Percentiles rank a stretch among this genome's conserved stretches.
Conservation (phyloP, 495 filamentous ascomycete genomes). For the Hypoxylon rickii region DNA sequence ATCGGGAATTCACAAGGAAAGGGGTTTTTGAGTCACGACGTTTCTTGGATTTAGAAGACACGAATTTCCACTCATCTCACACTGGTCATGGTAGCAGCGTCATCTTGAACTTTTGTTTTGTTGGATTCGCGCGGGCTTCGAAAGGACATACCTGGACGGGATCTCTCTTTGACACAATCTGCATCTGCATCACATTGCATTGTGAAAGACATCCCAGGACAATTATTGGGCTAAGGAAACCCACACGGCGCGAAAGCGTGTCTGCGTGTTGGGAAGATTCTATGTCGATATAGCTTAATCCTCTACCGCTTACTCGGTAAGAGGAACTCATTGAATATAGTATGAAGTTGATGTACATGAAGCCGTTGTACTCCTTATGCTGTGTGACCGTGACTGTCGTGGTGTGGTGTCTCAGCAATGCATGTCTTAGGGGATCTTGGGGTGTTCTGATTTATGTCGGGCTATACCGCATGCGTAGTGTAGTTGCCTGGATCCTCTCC, state of each 20-base stretch:
- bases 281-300: slow-evolving; percentile 26
- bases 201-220: not conserved
- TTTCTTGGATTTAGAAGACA: slow-evolving; percentile 15
- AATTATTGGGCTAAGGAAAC: not conserved
- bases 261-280: not conserved
- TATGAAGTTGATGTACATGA: slow-evolving; percentile 7
- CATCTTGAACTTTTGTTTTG: no score
- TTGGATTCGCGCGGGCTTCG: no score
- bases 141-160: no score
- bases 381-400: no score
- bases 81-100: slow-evolving; percentile 5
- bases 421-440: no score
- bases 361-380: no score
- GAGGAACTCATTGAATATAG: slow-evolving; percentile 14
- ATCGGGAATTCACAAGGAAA: not conserved
- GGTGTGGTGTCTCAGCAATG: no score
- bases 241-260: not conserved
- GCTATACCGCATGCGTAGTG: no score
- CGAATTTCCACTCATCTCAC: slow-evolving; percentile 30
- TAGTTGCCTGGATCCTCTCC: no score
- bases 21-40: not conserved
- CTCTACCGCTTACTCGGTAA: not conserved
- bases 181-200: slow-evolving; percentile 1
- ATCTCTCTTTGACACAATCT: slow-evolving; percentile 6
- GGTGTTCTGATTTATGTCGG: no score